Conservation (phyloP, 2,329 filamentous ascomycete genomes). For the Ophiostoma australiae region DNA sequence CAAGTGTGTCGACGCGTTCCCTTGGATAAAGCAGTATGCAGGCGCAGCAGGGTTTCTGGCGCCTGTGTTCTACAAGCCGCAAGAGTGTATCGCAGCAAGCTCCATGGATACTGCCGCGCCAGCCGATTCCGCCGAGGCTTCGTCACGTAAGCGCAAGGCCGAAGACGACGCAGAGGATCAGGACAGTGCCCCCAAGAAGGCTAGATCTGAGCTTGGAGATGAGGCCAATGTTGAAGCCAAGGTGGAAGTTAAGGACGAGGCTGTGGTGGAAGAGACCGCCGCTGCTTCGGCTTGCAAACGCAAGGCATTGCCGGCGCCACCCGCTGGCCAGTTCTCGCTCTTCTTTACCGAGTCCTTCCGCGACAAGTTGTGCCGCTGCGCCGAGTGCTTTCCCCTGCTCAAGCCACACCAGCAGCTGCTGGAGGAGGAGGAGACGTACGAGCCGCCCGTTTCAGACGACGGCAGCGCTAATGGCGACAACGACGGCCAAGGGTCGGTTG, state of each 20-base stretch:
- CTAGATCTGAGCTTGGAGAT: slow-evolving; percentile 29
- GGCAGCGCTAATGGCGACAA: slow-evolving; percentile 49
- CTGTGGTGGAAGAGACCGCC: neutral
- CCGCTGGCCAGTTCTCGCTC: slow-evolving; percentile 64
- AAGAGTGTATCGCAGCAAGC: neutral
- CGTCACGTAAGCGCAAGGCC: slow-evolving; percentile 62
- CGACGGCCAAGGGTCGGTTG: slow-evolving; percentile 45
- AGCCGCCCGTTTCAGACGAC: slow-evolving; percentile 75
- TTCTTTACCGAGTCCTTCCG: slow-evolving; percentile 80
- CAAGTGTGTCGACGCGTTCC: slow-evolving; percentile 80
- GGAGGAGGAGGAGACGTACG: slow-evolving; percentile 91
- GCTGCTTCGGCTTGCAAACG: slow-evolving; percentile 51
- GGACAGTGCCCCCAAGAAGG: slow-evolving; percentile 44
- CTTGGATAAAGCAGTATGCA: slow-evolving; percentile 89
- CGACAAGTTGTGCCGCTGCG: slow-evolving; percentile 74
- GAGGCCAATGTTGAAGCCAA: slow-evolving; percentile 19
- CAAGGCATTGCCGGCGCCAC: slow-evolving; percentile 51
- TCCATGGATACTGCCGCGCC: slow-evolving; percentile 12
- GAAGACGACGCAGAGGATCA: slow-evolving; percentile 45
- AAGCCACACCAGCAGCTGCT: slow-evolving; percentile 71
- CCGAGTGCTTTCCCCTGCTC: slow-evolving; percentile 70
- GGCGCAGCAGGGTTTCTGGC: slow-evolving; percentile 73
- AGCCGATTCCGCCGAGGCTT: neutral
- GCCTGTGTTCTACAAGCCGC: slow-evolving; percentile 54
- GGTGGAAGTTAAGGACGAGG: neutral